Conservation (phyloP, 108 stramenopile species). For the Nitzschia sp. region DNA sequence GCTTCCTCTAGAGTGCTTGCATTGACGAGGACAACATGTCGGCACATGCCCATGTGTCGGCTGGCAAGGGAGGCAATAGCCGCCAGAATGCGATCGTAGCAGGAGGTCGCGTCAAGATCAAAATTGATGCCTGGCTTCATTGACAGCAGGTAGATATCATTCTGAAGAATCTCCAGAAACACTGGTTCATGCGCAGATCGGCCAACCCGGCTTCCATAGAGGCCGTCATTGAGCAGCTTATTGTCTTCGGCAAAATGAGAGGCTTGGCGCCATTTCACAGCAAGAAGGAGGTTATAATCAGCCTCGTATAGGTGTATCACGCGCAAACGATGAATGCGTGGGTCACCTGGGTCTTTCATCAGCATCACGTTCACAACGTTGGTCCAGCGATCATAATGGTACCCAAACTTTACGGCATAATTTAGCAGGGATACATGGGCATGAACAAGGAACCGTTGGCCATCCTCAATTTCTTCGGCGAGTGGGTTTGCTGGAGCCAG, state of each 20-base stretch:
- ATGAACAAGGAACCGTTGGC: too few relatives aligned
- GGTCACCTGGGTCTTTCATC: not conserved
- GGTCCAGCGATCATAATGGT: not conserved
- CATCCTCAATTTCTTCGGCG: too few relatives aligned
- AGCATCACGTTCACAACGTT: conserved; percentile 2
- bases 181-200: too few relatives aligned
- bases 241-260: too few relatives aligned
- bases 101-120: too few relatives aligned
- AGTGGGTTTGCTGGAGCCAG: too few relatives aligned
- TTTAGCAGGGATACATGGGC: not conserved
- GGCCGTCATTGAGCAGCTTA: not conserved
- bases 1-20: not conserved
- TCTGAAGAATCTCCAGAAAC: too few relatives aligned
- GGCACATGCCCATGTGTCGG: not conserved
- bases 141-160: not conserved
- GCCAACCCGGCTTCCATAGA: conserved; percentile 2
- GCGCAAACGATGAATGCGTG: too few relatives aligned
- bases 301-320: conserved; percentile 16
- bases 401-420: not conserved
- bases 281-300: not conserved
- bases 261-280: not conserved
- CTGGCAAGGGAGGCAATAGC: not conserved
- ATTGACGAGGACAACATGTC: not conserved
- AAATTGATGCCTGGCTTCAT: not conserved
- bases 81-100: too few relatives aligned